Percentiles rank a stretch among this genome's conserved stretches.
Evolutionary conservation across 176 grass and related monocot genomes (phyloP).

Genomic region (Oryza australiensis): DNA sequence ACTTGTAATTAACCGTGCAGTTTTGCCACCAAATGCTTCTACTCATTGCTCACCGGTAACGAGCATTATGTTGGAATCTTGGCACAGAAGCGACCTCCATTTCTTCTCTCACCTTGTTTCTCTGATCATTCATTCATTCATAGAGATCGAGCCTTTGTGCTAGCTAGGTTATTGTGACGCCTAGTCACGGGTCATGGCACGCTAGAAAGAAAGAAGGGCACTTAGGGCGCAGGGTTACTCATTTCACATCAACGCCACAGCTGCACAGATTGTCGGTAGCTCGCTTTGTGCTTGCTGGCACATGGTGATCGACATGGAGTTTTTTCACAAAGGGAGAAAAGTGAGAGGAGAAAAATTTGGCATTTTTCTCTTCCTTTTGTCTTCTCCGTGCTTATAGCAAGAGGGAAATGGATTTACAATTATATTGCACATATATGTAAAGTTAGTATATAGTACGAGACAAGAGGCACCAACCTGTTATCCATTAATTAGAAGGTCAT

Average conservation of each 20-base stretch:
- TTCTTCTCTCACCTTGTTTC: background rate
- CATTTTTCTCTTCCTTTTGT: background rate
- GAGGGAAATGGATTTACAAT: background rate
- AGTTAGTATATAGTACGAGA: too few relatives aligned
- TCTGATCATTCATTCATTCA: background rate
- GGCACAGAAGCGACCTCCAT: slow-evolving; percentile 17
- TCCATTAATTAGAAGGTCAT: background rate
- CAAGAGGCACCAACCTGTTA: slow-evolving; percentile 25
- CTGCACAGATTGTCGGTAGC: slow-evolving; percentile 22
- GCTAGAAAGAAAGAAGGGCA: background rate
- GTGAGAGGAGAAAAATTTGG: background rate
- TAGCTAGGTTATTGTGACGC: background rate
- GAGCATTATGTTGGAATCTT: slow-evolving; percentile 7
- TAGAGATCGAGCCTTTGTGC: background rate
- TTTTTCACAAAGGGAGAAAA: background rate
- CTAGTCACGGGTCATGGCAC: background rate
- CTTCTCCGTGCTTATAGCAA: background rate
- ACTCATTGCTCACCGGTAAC: background rate
- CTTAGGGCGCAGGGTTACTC: slow-evolving; percentile 15
- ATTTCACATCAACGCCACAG: slow-evolving; percentile 9
- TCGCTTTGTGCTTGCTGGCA: slow-evolving; percentile 10
- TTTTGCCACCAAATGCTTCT: background rate
- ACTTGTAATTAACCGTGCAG: background rate
- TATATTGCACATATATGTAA: background rate
- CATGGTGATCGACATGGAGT: background rate